phyloP scores from a whole-genome alignment of 805 yeast genomes.

The Candida boleticola region DNA sequence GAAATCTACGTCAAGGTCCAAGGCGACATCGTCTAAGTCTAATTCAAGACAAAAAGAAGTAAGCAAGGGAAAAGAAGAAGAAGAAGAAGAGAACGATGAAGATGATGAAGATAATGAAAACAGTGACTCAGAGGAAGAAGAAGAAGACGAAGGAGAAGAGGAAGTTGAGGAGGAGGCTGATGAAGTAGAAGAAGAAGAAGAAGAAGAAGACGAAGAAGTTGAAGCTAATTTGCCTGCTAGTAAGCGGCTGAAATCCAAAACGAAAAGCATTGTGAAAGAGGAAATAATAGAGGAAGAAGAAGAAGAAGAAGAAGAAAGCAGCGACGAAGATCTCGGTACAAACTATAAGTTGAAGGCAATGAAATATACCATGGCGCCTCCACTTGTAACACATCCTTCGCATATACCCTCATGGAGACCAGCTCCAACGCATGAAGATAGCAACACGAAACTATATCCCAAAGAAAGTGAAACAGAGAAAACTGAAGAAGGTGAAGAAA shows the following conservation, averaged over 20 bases:
- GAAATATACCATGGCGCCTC: constrained; percentile 32
- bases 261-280: not conserved
- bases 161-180: constrained; percentile 4
- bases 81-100: not conserved
- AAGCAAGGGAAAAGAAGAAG: not conserved
- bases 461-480: not conserved
- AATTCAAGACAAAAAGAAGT: not conserved
- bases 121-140: constrained; percentile 3
- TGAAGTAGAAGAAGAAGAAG: constrained; percentile 5
- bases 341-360: constrained; percentile 27
- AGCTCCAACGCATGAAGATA: constrained; percentile 10
- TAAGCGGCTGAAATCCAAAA: not conserved
- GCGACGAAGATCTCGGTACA: constrained; percentile 8
- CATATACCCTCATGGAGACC: constrained; percentile 45
- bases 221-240: not conserved
- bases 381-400: constrained; percentile 42
- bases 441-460: not conserved
- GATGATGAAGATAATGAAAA: constrained; percentile 4
- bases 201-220: not conserved
- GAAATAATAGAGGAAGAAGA: constrained; percentile 1
- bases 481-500: constrained; percentile 2
- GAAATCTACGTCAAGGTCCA: not conserved
- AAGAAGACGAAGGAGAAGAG: constrained; percentile 8
- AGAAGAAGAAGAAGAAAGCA: constrained; percentile 3
- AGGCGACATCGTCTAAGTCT: not conserved